Evolutionary conservation across 306 rosid genomes (phyloP), one percentile per base, ranked within the genome.

Genomic region (Parietaria judaica): DNA sequence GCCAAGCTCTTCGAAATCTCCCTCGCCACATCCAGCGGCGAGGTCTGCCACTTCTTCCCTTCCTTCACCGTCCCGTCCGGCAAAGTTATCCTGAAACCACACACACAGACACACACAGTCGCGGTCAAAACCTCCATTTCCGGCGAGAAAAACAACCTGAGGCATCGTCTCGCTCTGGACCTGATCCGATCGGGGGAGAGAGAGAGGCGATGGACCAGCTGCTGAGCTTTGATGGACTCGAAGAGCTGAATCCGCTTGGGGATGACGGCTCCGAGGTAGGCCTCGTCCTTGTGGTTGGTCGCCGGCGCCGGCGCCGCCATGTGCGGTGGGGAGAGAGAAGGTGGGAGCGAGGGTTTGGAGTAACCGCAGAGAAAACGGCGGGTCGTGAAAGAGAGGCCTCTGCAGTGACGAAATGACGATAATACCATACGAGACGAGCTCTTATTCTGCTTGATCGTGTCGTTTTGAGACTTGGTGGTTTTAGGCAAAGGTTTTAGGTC

Each of bases 1-100:
- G 96, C 95, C 59, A 92, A 67, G 43, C 84, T 84, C 79, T 92
- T 92, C 0, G 95, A 82, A 65, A 92, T 88, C 50, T 75, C 96
- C 59, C 65, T 86, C 10, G 96, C 98, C 2, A 92, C 64, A 41
- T 88, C 96, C 0, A 88, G 15, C 1, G 96, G 98, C 45, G 98
- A 74, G 0, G 96, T 81, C 51, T 53, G 64, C 95, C 96, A 84
- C 71, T 71, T 88, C 78, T 86, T 81, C 14, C 83, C 90, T 12
- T 80, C 92, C 82, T 67, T 92, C 36, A 82, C 88, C 17, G 54
- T 79, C 62, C 90, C 88, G 46, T 86, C 85, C 63, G 75, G 86
- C 68, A 92, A 80, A 6, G 81, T 83, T 2, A 92, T 86, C 74
- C 87, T 82, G 13, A 11, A 38, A n/a, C 6, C n/a, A n/a, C n/a